phyloP scores from a whole-genome alignment of 1,139 yeast species.

The Hyphopichia pseudoburtonii region DNA sequence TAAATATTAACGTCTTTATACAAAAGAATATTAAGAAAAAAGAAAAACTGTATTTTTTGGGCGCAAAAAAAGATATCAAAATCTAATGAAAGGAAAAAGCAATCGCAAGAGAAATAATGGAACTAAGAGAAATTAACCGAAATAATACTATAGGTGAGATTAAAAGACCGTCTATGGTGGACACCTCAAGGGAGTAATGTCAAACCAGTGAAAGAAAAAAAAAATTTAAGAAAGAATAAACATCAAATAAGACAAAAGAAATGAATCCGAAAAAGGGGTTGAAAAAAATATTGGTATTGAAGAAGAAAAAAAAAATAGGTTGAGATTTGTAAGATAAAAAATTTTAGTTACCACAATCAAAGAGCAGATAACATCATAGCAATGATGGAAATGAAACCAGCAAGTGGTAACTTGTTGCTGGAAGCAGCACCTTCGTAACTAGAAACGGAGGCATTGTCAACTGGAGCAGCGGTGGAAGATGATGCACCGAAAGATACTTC shows the following conservation, averaged over 20 bases:
- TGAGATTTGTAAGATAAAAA: background rate
- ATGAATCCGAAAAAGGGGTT: background rate
- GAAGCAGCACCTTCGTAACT: constrained; percentile 6
- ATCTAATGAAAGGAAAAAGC: too few species aligned
- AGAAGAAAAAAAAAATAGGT: background rate
- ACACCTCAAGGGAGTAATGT: too few species aligned
- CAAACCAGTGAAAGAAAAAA: background rate
- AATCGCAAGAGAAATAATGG: background rate
- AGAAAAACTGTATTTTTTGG: too few species aligned
- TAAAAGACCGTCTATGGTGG: too few species aligned
- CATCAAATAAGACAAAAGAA: background rate
- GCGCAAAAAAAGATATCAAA: too few species aligned
- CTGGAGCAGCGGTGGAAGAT: constrained; percentile 1
- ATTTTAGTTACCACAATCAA: too few species aligned
- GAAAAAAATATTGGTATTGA: too few species aligned
- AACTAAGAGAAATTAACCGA: background rate
- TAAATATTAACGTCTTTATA: too few species aligned
- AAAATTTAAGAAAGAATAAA: background rate
- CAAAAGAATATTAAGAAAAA: too few species aligned
- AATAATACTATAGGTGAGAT: too few species aligned
- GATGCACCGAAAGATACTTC: too few species aligned
- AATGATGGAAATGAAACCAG: constrained; percentile 2
- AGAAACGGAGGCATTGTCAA: constrained; percentile 3
- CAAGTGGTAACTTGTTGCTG: constrained; percentile 2
- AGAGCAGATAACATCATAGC: constrained; percentile 5